Base-by-base conservation (phyloP, 108 stramenopile species). In the Mediolabrus comicus region DNA sequence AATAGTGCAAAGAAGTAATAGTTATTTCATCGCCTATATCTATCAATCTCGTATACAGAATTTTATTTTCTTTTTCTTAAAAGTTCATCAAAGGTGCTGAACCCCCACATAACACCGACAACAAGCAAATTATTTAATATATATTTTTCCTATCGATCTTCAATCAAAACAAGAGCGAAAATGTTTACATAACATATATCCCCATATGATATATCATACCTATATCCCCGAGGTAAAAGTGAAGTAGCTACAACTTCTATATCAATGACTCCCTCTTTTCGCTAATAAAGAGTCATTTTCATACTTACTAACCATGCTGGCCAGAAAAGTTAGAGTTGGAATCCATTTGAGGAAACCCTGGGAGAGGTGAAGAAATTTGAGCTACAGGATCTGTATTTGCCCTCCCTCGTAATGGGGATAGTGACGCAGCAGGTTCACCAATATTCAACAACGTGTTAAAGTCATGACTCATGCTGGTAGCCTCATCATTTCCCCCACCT, bases 351-450 rank as follows among this genome's bases (percentile, higher is more conserved):
- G 59, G 56, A 56, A 55, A 56, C 4, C 54, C 30, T 33, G 11
- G 33, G 2, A 34, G 36, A 70, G 60, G 36, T 53, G 61, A 31
- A 52, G 51, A 25, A 25, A 24, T 32, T 6, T 30, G 32, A 35
- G 39, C n/a, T n/a, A n/a, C 34, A 51, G 77, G 77, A 17, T 71
- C 77, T n/a, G 77, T 79, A 5, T 64, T 64, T n/a, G 77, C 77
- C 53, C 77, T 71, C 3, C 77, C 77, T 13, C 77, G 70, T 16
- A 62, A 25, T 9, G 46, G 46, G 22, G 46, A 17, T 49, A 22
- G n/a, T 24, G 46, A 49, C 22, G 46, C 7, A 58, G 41, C 68
- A 36, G 77, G 65, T 49, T 66, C 77, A 67, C 64, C 59, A 54
- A 46, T 57, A 53, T 69, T 79, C 77, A 71, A 79, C 55, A 79